Evolutionary conservation across 164 flowering plant species (phyloP).

Genomic region (Houttuynia cordata): DNA sequence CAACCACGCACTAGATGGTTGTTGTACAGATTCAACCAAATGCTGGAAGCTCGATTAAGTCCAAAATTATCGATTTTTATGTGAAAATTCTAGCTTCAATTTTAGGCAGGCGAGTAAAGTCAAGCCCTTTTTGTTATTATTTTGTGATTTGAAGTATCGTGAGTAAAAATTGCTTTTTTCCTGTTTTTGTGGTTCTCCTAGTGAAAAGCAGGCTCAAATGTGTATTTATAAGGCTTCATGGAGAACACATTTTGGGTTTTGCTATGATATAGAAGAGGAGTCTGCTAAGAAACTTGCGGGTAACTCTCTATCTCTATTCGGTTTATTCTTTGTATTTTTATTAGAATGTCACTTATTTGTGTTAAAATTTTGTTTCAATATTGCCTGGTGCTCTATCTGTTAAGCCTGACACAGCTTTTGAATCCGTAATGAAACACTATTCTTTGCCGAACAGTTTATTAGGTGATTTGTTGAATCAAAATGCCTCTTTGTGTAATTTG

Average conservation of each 20-base stretch:
- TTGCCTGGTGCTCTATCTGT: conserved; percentile 60
- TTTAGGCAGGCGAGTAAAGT: no score
- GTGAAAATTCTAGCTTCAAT: conserved; percentile 35
- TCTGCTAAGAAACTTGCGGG: conserved; percentile 40
- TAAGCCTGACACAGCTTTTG: conserved; percentile 38
- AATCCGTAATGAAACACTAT: conserved; percentile 39
- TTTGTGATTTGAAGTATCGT: no score
- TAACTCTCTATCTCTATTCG: conserved; percentile 5
- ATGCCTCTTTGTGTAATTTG: conserved; percentile 33
- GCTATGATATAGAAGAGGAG: conserved; percentile 52
- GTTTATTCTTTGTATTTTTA: not conserved
- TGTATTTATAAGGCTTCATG: no score
- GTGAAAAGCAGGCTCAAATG: conserved; percentile 73
- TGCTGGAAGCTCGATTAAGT: no score
- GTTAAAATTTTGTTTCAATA: conserved; percentile 40
- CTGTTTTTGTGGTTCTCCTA: conserved; percentile 13
- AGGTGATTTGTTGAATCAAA: conserved; percentile 8
- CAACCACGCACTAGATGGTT: conserved; percentile 50
- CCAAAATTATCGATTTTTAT: no score
- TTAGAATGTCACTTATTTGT: not conserved
- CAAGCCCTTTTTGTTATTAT: no score
- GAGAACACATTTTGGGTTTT: no score
- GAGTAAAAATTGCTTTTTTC: conserved; percentile 23
- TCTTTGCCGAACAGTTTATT: conserved; percentile 15
- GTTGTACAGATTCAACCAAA: conserved; percentile 42